Conservation (phyloP, 2,329 filamentous ascomycete species). For the Dryadomyces quercus-mongolicae region DNA sequence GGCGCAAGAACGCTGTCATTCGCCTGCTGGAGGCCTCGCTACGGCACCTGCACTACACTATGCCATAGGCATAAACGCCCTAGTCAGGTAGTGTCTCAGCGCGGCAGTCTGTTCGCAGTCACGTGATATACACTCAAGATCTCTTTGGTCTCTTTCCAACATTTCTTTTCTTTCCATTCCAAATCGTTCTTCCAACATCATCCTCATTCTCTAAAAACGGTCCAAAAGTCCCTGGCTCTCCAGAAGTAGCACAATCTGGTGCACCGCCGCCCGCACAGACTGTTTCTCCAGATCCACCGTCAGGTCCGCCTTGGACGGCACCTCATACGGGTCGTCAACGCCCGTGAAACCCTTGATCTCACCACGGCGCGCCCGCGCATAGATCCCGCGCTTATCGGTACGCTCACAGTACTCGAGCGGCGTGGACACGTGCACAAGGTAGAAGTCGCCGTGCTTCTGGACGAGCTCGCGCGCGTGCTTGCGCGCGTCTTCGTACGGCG, state of each 20-base stretch:
- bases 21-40: too few relatives aligned
- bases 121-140: too few relatives aligned
- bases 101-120: too few relatives aligned
- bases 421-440: constrained; percentile 89
- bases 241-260: constrained; percentile 88
- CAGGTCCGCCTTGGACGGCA: constrained; percentile 67
- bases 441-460: constrained; percentile 83
- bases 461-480: constrained; percentile 71
- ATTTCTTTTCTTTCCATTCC: too few relatives aligned
- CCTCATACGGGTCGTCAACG: constrained; percentile 94
- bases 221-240: constrained; percentile 85
- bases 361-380: constrained; percentile 68
- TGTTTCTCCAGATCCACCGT: constrained; percentile 77
- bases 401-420: constrained; percentile 86
- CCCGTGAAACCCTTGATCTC: constrained; percentile 98
- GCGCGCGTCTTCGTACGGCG: constrained; percentile 74
- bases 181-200: too few relatives aligned
- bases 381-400: constrained; percentile 88
- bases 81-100: too few relatives aligned
- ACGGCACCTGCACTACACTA: too few relatives aligned
- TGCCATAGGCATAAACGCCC: too few relatives aligned
- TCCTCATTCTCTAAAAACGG: constrained; percentile 40
- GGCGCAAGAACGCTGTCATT: too few relatives aligned
- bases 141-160: too few relatives aligned
- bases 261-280: constrained; percentile 82